Base-by-base conservation (phyloP, 2,329 filamentous ascomycete species). In the Exophiala bonariae region DNA sequence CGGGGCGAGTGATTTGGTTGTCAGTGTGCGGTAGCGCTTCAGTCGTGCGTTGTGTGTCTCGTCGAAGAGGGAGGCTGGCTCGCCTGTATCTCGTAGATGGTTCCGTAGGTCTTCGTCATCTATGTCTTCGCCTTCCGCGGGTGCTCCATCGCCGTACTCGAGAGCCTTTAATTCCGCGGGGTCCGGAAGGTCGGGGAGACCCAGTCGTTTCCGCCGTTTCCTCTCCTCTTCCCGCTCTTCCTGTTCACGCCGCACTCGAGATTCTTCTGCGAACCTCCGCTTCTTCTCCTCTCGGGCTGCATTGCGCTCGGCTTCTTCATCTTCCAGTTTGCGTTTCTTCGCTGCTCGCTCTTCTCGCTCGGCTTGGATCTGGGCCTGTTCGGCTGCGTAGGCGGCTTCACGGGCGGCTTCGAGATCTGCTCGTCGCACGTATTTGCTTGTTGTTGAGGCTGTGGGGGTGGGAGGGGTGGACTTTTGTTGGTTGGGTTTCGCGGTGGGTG, bases 281-380 rank as follows among this genome's bases (percentile, higher is more conserved):
- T 86, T 83, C 75, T 96, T 96, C 62, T 93, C 89, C 55, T 95
- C 88, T 11, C 90, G 81, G 20, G 76, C 74, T 10, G 76, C 79
- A 55, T 81, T 80, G 55, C 86, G 84, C 18, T 82, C 79, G 2
- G 83, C 83, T 47, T 87, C 86, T 19, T 96, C 91, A 28, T 96
- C 91, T 44, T 97, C 92, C 18, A 83, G 80, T 68, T 95, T 93
- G 58, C 92, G 87, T 72, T 97, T 97, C 59, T 86, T 83, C 1
- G 80, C 78, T 1, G 81, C 74, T 55, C 83, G 84, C 52, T 85
- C 81, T 49, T 82, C 75, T 20, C 88, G 87, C 61, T 88, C 83
- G 31, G 76, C 77, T 58, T 90, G 87, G 42, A 89, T 74, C 3
- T 80, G 80, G 55, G 82, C 81, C 66, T 97, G 91, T 61, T 95